Evolutionary conservation across 169 alveolate species (phyloP).

Genomic region (Perkinsus chesapeaki): DNA sequence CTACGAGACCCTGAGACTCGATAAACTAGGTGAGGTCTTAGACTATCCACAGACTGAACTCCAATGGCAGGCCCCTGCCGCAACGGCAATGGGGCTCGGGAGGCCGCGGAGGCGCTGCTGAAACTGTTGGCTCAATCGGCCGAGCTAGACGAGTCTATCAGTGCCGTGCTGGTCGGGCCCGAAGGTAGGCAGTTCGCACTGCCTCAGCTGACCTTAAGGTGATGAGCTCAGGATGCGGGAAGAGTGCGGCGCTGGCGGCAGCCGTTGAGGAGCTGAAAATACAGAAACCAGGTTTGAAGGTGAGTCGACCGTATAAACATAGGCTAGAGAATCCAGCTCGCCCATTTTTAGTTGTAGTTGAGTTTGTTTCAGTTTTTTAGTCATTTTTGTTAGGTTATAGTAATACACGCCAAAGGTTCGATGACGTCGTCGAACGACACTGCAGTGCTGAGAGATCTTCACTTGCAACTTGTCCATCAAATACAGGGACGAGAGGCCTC

Average conservation of each 20-base stretch:
- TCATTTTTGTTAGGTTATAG: not conserved
- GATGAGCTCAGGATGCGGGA: not conserved
- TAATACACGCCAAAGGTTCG: not conserved
- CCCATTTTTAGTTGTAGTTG: too few species aligned
- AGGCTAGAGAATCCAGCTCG: too few species aligned
- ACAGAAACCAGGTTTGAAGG: not conserved
- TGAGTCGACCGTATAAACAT: not conserved
- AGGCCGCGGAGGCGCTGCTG: not conserved
- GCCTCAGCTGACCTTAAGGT: not conserved
- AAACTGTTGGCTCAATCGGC: not conserved
- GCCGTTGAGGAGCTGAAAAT: not conserved
- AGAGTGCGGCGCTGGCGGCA: not conserved
- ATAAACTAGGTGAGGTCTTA: not conserved
- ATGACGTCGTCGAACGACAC: not conserved
- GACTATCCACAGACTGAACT: not conserved
- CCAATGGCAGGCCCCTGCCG: not conserved
- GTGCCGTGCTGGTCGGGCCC: not conserved
- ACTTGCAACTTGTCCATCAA: not conserved
- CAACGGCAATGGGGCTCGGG: not conserved
- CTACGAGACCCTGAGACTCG: not conserved
- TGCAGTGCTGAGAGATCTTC: not conserved
- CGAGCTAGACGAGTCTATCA: not conserved
- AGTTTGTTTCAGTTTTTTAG: too few species aligned
- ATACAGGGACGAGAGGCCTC: not conserved
- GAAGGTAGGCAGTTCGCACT: not conserved